A percentile compares a stretch with the other conserved stretches of the same genome.
These are phyloP conservation scores for Antrodiella citrinella DNA, from an alignment of 768 basidiomycete species.

Conservation along the genomic window DNA sequence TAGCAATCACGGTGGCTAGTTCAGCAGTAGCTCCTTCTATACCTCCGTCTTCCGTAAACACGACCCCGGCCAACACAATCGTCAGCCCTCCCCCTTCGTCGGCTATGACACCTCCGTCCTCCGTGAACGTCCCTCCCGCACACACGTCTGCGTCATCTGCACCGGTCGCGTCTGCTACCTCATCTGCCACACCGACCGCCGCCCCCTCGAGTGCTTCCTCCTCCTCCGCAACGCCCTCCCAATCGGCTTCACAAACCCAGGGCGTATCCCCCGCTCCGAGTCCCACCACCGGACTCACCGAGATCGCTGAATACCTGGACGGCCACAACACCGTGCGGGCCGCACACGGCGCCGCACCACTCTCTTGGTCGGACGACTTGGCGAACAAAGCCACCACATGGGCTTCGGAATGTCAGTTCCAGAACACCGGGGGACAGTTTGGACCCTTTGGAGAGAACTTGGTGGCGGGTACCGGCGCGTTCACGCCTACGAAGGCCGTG, in stretches of 20 bases:
- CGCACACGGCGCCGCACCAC: conserved; percentile 46
- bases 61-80: neutral
- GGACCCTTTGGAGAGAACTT: conserved; percentile 66
- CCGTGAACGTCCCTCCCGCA: too few relatives aligned
- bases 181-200: conserved; percentile 1
- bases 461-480: conserved; percentile 57
- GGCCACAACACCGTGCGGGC: conserved; percentile 56
- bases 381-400: conserved; percentile 55
- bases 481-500: conserved; percentile 38
- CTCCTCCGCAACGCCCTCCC: conserved; percentile 38
- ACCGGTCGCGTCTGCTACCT: neutral
- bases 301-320: conserved; percentile 39
- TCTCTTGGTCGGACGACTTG: conserved; percentile 55
- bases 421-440: conserved; percentile 59
- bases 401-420: conserved; percentile 56
- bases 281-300: conserved; percentile 21
- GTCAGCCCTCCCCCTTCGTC: neutral
- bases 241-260: too few relatives aligned
- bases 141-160: neutral
- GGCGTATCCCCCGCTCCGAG: conserved; percentile 29
- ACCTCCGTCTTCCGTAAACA: neutral
- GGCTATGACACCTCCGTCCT: neutral
- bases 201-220: conserved; percentile 1
- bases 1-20: too few relatives aligned
- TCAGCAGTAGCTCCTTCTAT: neutral